Percentiles rank a stretch among this genome's conserved stretches.
Conservation (phyloP, 495 filamentous ascomycete genomes). For the Penicillium bovifimosum region DNA sequence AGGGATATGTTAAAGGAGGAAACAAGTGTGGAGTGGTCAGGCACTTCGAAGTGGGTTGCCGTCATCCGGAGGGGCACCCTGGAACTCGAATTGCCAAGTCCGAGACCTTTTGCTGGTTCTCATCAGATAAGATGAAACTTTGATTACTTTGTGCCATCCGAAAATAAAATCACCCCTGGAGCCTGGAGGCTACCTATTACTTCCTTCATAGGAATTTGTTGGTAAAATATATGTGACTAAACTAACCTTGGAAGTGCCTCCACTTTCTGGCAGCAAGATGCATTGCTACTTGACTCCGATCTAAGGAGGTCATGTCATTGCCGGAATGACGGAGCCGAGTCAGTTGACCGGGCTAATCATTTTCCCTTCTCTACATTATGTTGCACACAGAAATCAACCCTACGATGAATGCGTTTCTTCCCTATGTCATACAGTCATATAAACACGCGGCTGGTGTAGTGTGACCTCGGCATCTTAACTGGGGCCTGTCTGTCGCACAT, state of each 20-base stretch:
- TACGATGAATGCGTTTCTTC: too few species aligned
- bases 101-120: background rate
- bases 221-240: background rate
- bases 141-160: background rate
- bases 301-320: background rate
- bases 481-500: background rate
- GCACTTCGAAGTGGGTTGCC: background rate
- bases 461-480: conserved; percentile 2
- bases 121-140: conserved; percentile 25
- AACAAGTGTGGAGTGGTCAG: conserved; percentile 7
- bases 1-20: background rate
- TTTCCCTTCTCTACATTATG: background rate
- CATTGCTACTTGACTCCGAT: conserved; percentile 1
- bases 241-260: background rate
- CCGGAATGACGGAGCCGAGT: background rate
- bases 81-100: conserved; percentile 6
- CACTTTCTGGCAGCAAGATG: conserved; percentile 1
- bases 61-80: background rate
- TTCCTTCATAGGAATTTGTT: too few species aligned
- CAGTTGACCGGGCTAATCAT: conserved; percentile 1
- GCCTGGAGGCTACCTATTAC: too few species aligned
- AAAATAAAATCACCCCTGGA: too few species aligned
- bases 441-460: background rate
- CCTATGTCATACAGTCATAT: background rate
- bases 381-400: too few species aligned